Conservation (phyloP, 306 rosid species). For the Purshia tridentata region DNA sequence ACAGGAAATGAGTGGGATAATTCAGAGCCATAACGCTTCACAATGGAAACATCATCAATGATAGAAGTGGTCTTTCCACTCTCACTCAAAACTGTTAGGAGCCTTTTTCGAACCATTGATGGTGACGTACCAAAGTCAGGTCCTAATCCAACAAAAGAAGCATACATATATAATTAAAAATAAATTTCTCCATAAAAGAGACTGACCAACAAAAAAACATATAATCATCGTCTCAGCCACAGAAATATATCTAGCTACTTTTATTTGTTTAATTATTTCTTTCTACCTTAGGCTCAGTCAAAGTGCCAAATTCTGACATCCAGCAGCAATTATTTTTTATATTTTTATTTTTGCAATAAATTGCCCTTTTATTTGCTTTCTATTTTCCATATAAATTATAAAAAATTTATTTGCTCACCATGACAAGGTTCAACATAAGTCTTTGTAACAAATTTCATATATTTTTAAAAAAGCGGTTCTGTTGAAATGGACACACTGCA, state of each 20-base stretch:
- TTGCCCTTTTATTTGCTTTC: background rate
- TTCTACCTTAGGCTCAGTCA: background rate
- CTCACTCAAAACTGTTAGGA: slow-evolving; percentile 68
- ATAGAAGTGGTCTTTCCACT: slow-evolving; percentile 67
- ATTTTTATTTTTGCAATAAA: no score
- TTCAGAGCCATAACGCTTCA: slow-evolving; percentile 75
- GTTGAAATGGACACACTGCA: background rate
- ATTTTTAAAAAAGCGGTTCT: background rate
- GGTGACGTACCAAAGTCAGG: slow-evolving; percentile 89
- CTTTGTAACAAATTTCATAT: background rate
- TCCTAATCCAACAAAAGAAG: slow-evolving; percentile 47
- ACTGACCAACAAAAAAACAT: background rate
- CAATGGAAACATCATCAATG: slow-evolving; percentile 76
- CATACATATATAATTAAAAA: background rate
- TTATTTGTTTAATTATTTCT: no score
- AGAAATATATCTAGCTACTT: background rate
- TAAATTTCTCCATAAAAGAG: background rate
- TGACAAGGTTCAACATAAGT: background rate
- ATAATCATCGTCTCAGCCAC: background rate
- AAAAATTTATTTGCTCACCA: background rate
- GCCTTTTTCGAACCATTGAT: slow-evolving; percentile 67
- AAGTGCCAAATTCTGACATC: background rate
- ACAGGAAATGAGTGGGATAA: slow-evolving; percentile 79
- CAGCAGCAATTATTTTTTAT: no score
- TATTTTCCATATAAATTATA: background rate